A percentile compares a stretch with the other conserved stretches of the same genome.
These are phyloP conservation scores for Helotiales sp. DNA, from an alignment of 2,329 filamentous ascomycete species.

Conservation along the genomic window DNA sequence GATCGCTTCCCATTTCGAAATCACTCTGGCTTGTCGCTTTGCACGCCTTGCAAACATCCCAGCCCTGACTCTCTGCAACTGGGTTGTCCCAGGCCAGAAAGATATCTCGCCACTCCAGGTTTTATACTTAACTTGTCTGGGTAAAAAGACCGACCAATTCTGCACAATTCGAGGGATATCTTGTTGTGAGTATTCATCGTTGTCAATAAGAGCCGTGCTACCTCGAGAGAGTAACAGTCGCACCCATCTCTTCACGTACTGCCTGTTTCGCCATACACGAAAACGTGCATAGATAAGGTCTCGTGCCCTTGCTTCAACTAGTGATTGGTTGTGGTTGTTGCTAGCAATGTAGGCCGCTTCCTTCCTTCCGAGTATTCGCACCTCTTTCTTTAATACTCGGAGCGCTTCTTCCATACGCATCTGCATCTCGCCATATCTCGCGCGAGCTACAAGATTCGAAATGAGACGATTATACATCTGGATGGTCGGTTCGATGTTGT, in stretches of 20 bases:
- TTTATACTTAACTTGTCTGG: not conserved
- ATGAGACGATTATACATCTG: slow-evolving; percentile 31
- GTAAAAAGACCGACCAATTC: slow-evolving; percentile 8
- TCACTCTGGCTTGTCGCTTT: not conserved
- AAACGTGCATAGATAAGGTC: slow-evolving; percentile 7
- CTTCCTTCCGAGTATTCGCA: not conserved
- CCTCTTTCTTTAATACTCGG: slow-evolving; percentile 6
- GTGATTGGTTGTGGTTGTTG: not conserved
- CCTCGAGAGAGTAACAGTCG: slow-evolving; percentile 3
- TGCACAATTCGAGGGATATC: slow-evolving; percentile 3
- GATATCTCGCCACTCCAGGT: not conserved
- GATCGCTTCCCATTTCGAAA: not conserved
- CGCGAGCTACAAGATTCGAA: slow-evolving; percentile 14
- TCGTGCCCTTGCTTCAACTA: not conserved
- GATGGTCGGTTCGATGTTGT: slow-evolving; percentile 31
- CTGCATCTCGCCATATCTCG: slow-evolving; percentile 19
- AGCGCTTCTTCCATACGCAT: slow-evolving; percentile 22
- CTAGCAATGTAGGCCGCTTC: not conserved
- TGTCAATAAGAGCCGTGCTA: not conserved
- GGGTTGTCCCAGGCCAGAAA: not conserved
- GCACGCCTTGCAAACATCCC: not conserved
- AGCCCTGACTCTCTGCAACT: not conserved
- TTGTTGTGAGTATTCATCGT: slow-evolving; percentile 5
- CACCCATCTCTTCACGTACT: slow-evolving; percentile 17
- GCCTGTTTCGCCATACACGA: slow-evolving; percentile 11